Evolutionary conservation across 805 yeast species (phyloP).

Genomic region (Pichia nakasei): DNA sequence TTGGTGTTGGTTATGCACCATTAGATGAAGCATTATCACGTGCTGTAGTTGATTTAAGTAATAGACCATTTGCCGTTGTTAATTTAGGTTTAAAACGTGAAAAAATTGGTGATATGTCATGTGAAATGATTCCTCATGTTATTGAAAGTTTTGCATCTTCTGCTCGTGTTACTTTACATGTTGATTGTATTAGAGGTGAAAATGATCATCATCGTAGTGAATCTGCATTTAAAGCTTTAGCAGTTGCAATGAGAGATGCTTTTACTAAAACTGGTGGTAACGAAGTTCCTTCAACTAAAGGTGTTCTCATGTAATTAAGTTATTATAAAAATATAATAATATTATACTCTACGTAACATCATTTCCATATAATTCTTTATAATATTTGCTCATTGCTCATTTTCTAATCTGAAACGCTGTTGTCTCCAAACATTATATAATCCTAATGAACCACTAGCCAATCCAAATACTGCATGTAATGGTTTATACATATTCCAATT

Average conservation of each 20-base stretch:
- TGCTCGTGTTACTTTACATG: slow-evolving; percentile 86
- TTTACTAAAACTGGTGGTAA: slow-evolving; percentile 72
- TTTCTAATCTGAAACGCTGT: slow-evolving; percentile 12
- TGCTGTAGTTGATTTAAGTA: slow-evolving; percentile 92
- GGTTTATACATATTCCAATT: slow-evolving; percentile 26
- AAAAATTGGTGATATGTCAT: slow-evolving; percentile 81
- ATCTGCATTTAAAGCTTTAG: slow-evolving; percentile 92
- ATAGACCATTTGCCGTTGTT: slow-evolving; percentile 85
- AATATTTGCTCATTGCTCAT: not conserved
- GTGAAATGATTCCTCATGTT: slow-evolving; percentile 98
- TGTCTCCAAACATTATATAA: slow-evolving; percentile 25
- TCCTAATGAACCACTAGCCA: slow-evolving; percentile 26
- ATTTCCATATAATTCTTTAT: too few species aligned
- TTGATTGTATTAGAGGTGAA: slow-evolving; percentile 86
- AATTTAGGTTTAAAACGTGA: slow-evolving; percentile 89
- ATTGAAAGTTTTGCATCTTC: slow-evolving; percentile 89
- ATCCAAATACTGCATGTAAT: slow-evolving; percentile 24
- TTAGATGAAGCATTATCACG: slow-evolving; percentile 92
- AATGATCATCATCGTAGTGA: slow-evolving; percentile 97
- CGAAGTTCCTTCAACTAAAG: slow-evolving; percentile 95
- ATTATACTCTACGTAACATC: too few species aligned
- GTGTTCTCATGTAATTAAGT: slow-evolving; percentile 76
- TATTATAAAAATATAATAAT: too few species aligned
- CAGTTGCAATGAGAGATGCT: slow-evolving; percentile 86
- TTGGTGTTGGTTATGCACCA: slow-evolving; percentile 92